Percentiles rank a stretch among this genome's conserved stretches.
Conservation (phyloP, 441 rosid genomes). For the Gossypium davidsonii region DNA sequence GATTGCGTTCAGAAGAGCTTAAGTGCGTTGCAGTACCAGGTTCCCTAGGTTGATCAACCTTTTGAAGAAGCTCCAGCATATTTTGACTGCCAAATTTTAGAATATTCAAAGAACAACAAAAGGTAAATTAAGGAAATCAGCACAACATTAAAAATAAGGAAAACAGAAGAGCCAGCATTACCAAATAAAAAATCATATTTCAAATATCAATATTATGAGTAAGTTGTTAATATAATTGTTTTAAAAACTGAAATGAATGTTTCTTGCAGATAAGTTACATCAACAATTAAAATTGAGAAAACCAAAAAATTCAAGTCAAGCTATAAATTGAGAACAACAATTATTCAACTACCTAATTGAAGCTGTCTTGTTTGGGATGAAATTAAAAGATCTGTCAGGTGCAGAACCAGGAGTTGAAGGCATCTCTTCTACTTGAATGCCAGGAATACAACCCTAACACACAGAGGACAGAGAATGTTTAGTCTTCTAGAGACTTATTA, state of each 20-base stretch:
- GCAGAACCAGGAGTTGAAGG: constrained; percentile 30
- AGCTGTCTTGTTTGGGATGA: constrained; percentile 32
- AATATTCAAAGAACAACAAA: background rate
- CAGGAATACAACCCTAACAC: constrained; percentile 31
- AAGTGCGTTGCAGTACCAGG: constrained; percentile 33
- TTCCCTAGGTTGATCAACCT: constrained; percentile 62
- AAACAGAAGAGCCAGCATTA: background rate
- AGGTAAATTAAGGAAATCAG: background rate
- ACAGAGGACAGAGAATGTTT: background rate
- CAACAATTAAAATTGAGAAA: background rate
- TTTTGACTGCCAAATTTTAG: constrained; percentile 45
- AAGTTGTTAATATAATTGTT: background rate
- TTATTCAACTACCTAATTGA: constrained; percentile 46
- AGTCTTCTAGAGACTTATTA: background rate
- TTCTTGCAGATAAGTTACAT: background rate
- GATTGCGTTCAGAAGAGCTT: constrained; percentile 40
- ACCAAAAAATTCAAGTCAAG: constrained; percentile 1
- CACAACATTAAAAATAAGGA: background rate
- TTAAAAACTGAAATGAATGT: background rate
- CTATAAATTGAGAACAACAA: background rate
- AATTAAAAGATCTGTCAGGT: constrained; percentile 37
- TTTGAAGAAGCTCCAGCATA: constrained; percentile 79
- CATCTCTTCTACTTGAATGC: constrained; percentile 37
- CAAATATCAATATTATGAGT: background rate
- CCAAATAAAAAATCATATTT: constrained; percentile 8